Base-by-base conservation (phyloP, 108 stramenopile species). In the Skeletonema menzelii region DNA sequence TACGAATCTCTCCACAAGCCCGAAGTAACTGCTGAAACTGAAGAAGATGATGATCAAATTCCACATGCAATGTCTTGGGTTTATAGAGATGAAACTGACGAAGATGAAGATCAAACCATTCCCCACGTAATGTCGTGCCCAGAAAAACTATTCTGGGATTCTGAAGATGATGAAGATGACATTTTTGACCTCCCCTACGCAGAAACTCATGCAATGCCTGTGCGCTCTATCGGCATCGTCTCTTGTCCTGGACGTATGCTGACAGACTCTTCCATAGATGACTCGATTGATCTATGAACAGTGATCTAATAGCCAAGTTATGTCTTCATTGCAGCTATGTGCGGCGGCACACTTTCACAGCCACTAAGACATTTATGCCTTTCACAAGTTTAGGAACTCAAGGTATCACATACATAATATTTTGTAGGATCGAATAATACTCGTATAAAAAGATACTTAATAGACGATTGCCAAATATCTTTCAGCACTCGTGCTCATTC, bases 91-190 rank as follows among this genome's bases (percentile, higher is more conserved):
- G 30, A 31, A 31, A 31, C 1, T 31, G 30, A 31, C 44, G 17
- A 46, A 15, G 44, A 46, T 12, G 44, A 46, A 15, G 44, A 46
- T 46, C 44, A 46, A 46, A 46, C n/a, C n/a, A n/a, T 46, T 17
- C 49, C 49, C 2, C 49, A 53, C 49, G 49, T 53, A 5, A 24
- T 53, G 49, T 53, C 49, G 0, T 53, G 20, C n/a, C 49, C 49
- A 15, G 22, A 24, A 20, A 22, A n/a, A n/a, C n/a, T 53, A 0
- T 22, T 53, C 5, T 20, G 20, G 2, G 49, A 53, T 46, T 4
- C 15, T 10, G 49, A 53, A 22, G 49, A 53, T 53, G 49, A 53
- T 53, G 49, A 53, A 53, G 49, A 53, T 53, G 49, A 53, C 20
- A 10, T 22, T 10, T 53, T 17, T 24, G 49, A 53, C 7, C 2